phyloP scores from a whole-genome alignment of 2,329 filamentous ascomycete species.

The Byssothecium circinans region DNA sequence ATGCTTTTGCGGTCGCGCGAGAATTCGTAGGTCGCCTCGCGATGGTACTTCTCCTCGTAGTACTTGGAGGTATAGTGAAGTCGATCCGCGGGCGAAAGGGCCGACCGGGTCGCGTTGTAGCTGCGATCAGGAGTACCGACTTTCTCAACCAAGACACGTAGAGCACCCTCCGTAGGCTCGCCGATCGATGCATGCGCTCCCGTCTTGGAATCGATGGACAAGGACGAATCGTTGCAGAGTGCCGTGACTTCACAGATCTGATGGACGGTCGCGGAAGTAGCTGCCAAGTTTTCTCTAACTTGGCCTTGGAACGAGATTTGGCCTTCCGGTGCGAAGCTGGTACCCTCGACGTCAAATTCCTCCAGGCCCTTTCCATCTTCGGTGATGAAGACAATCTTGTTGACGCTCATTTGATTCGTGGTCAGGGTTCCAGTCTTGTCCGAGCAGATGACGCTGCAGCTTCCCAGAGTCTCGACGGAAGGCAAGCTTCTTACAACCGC shows the following conservation, averaged over 20 bases:
- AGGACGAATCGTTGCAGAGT: constrained; percentile 85
- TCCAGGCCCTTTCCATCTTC: constrained; percentile 73
- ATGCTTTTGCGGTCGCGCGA: constrained; percentile 98
- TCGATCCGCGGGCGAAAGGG: constrained; percentile 58
- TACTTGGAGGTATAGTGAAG: constrained; percentile 81
- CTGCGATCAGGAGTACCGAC: constrained; percentile 76
- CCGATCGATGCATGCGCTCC: constrained; percentile 80
- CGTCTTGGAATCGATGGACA: constrained; percentile 78
- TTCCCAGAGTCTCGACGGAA: constrained; percentile 95
- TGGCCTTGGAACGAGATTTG: constrained; percentile 70
- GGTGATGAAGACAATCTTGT: constrained; percentile 83
- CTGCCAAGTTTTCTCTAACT: constrained; percentile 66
- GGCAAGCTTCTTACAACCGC: constrained; percentile 94
- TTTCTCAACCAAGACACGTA: constrained; percentile 91
- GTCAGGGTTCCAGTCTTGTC: constrained; percentile 98
- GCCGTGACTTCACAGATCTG: constrained; percentile 72
- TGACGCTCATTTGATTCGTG: constrained; percentile 99
- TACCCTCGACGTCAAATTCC: constrained; percentile 88
- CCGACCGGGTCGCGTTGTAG: constrained; percentile 56
- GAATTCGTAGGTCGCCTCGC: constrained; percentile 91
- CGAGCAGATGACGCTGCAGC: constrained; percentile 99
- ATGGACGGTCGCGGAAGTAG: constrained; percentile 72
- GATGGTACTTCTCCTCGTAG: constrained; percentile 75
- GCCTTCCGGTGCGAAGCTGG: constrained; percentile 85
- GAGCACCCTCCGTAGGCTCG: constrained; percentile 91